Base-by-base conservation (phyloP, 2,329 filamentous ascomycete genomes). In the Madurella mycetomatis region DNA sequence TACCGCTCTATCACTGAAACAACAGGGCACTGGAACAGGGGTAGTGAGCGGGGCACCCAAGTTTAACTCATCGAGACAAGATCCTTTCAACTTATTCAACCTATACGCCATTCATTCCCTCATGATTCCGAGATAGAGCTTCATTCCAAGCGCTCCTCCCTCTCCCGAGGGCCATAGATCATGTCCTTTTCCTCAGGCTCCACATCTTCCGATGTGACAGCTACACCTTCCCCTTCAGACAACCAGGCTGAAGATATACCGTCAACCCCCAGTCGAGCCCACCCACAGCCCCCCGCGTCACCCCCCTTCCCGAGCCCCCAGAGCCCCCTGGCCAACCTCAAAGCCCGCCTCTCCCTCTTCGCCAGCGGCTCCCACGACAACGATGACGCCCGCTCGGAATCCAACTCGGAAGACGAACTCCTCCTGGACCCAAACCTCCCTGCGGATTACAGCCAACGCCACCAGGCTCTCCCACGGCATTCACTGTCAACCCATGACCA, bases 401-500 rank as follows among this genome's bases (percentile, higher is more conserved):
- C 73, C 53, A 74, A 67, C 45, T 76, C 75, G 30, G 81, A 83
- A 64, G 70, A 80, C 61, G 80, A 82, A 64, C 75, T 79, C 41
- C 73, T 84, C n/a, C 66, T 83, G 62, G 78, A 82, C 60, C 78
- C 79, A 0, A 77, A 77, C 55, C 67, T 76, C 2, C 74, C 77
- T 2, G 72, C 72, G 4, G 74, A 76, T 51, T 73, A 76, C 57
- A 65, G 67, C 30, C 70, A 71, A 9, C 54, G 56, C 18, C 58
- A 61, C 30, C 55, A 58, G 12, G 39, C 56, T 32, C 48, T 63
- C 4, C 54, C 60, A 2, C 53, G 55, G 5, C 53, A 61, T 40
- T 68, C 71, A 40, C 59, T 69, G 4, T 49, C 53, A 42, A 56
- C 34, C 53, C 47, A 58, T 47, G 59, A 62, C 57, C 47, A 49